A percentile compares a stretch with the other conserved stretches of the same genome.
These are phyloP conservation scores for Papilionanthe hybrid DNA, from an alignment of 116 monocot species.

Conservation along the genomic window DNA sequence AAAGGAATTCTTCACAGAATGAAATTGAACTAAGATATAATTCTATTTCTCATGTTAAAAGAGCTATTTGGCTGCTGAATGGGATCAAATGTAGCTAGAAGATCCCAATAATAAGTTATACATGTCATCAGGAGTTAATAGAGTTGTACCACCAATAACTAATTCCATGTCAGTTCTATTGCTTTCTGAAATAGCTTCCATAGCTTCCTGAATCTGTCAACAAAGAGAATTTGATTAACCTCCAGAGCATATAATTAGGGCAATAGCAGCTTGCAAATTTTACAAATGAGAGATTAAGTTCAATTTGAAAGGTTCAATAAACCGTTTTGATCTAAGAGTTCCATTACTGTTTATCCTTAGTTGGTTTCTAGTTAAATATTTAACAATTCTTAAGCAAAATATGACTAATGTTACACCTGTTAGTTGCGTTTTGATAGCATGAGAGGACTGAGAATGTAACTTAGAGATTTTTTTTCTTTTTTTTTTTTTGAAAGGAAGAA, in stretches of 20 bases:
- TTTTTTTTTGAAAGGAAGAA: too few relatives aligned
- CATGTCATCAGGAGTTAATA: conserved; percentile 86
- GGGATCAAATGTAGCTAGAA: conserved; percentile 46
- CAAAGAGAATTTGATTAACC: conserved; percentile 1
- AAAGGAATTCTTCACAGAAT: too few relatives aligned
- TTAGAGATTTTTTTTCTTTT: too few relatives aligned
- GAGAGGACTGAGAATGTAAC: too few relatives aligned
- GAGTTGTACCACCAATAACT: conserved; percentile 79
- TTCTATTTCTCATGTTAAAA: too few relatives aligned
- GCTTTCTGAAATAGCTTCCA: conserved; percentile 76
- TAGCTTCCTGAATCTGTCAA: conserved; percentile 63
- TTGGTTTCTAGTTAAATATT: too few relatives aligned
- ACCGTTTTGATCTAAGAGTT: not conserved
- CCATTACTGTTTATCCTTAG: not conserved
- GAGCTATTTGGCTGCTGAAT: not conserved
- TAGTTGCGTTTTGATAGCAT: too few relatives aligned
- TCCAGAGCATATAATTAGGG: not conserved
- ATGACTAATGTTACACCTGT: too few relatives aligned
- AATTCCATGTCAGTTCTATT: conserved; percentile 70
- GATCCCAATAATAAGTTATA: conserved; percentile 77
- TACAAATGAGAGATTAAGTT: not conserved
- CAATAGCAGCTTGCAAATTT: not conserved
- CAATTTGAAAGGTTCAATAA: not conserved
- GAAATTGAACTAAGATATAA: too few relatives aligned
- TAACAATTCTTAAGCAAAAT: too few relatives aligned